Conservation (phyloP, 2,329 filamentous ascomycete genomes). For the Neospermospora avenae region DNA sequence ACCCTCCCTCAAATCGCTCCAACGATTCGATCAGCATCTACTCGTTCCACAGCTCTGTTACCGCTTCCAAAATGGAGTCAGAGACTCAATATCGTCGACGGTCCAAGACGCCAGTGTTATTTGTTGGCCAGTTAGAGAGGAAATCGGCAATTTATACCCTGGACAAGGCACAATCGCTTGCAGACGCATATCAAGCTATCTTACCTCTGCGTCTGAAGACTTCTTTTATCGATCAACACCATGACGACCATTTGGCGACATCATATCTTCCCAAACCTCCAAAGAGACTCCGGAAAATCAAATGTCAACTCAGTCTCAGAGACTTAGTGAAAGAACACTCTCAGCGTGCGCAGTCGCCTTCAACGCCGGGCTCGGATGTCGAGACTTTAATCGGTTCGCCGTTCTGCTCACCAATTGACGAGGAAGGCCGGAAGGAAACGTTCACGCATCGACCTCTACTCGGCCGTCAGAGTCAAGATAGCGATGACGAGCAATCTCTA, state of each 20-base stretch:
- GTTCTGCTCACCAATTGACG: conserved; percentile 11
- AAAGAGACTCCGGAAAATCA: conserved; percentile 28
- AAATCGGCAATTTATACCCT: conserved; percentile 6
- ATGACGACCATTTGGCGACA: neutral
- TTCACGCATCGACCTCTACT: neutral
- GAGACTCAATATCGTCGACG: conserved; percentile 7
- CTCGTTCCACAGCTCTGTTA: conserved; percentile 1
- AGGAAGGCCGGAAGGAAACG: neutral
- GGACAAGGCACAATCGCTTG: conserved; percentile 24
- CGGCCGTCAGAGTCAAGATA: neutral
- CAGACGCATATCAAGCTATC: conserved; percentile 25
- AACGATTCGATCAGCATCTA: conserved; percentile 16
- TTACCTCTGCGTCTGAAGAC: conserved; percentile 17
- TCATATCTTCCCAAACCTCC: neutral
- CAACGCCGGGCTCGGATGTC: conserved; percentile 12
- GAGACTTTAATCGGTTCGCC: conserved; percentile 26
- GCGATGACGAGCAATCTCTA: neutral
- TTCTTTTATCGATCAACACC: neutral
- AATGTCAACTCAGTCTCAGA: conserved; percentile 31
- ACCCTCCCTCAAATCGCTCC: conserved; percentile 7
- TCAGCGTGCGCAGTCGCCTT: neutral
- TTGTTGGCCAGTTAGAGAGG: conserved; percentile 30
- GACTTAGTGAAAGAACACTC: conserved; percentile 26
- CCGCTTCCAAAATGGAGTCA: neutral
- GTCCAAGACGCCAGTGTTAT: conserved; percentile 32